Percentiles rank a stretch among this genome's conserved stretches.
These are phyloP conservation scores for Penicillium sp. DNA, from an alignment of 2,329 filamentous ascomycete genomes.

Conservation along the genomic window DNA sequence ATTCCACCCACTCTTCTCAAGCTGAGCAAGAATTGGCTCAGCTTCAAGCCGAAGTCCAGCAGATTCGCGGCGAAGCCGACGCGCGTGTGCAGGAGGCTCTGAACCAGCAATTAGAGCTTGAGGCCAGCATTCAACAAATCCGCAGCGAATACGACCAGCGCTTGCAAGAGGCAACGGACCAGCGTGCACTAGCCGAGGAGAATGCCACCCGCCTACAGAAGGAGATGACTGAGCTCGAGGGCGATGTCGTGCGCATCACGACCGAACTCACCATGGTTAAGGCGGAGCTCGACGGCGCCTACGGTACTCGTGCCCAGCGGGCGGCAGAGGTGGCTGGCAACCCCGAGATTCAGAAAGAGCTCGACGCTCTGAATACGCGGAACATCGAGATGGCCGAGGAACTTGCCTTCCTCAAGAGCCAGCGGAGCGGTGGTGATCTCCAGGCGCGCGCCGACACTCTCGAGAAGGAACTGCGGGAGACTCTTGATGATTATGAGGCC, in stretches of 20 bases:
- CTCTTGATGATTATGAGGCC: constrained; percentile 63
- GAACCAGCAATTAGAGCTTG: neutral
- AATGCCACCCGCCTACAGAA: constrained; percentile 41
- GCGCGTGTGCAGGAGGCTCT: constrained; percentile 24
- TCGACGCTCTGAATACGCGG: constrained; percentile 51
- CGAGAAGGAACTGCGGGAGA: constrained; percentile 62
- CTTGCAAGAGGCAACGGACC: constrained; percentile 24
- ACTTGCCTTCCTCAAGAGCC: constrained; percentile 41
- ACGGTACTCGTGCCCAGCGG: constrained; percentile 67
- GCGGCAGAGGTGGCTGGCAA: constrained; percentile 61
- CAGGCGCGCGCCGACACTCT: constrained; percentile 51
- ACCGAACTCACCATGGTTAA: constrained; percentile 84
- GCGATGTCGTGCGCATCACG: constrained; percentile 60
- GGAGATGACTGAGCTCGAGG: constrained; percentile 54
- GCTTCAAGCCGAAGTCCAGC: constrained; percentile 29
- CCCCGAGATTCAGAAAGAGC: constrained; percentile 54
- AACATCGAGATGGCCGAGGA: constrained; percentile 47
- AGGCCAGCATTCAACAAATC: constrained; percentile 23
- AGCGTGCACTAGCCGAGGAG: constrained; percentile 32
- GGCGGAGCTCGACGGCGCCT: constrained; percentile 90
- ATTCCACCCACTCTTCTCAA: constrained; percentile 26
- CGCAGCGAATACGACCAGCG: constrained; percentile 28
- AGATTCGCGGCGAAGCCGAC: constrained; percentile 33
- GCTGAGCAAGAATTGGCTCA: constrained; percentile 26
- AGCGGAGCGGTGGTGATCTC: constrained; percentile 34